phyloP scores from a whole-genome alignment of 108 stramenopile species.

The Schizochytrium sp. region DNA sequence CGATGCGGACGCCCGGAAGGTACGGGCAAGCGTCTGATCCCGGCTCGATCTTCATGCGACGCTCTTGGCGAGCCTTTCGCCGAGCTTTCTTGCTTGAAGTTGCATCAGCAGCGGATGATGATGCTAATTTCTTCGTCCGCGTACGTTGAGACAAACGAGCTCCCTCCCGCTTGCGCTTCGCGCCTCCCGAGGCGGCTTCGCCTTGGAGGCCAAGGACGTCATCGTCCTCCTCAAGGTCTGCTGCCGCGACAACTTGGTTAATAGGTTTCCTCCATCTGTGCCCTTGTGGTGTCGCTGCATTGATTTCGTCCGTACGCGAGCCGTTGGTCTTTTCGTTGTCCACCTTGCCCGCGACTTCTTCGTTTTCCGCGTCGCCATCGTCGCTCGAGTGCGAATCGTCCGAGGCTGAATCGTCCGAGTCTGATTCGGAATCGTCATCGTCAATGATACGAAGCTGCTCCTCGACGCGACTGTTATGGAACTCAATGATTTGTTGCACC shows the following conservation, averaged over 20 bases:
- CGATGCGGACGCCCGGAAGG: background rate
- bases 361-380: background rate
- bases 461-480: background rate
- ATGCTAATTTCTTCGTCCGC: too few species aligned
- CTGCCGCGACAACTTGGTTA: too few species aligned
- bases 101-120: too few species aligned
- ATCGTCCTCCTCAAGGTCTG: too few species aligned
- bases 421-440: background rate
- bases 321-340: background rate
- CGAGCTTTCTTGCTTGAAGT: background rate
- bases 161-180: too few species aligned
- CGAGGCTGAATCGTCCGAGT: background rate
- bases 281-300: too few species aligned
- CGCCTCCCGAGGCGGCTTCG: too few species aligned
- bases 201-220: too few species aligned
- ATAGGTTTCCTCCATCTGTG: too few species aligned
- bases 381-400: background rate
- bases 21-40: background rate
- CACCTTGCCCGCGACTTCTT: background rate
- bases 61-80: background rate
- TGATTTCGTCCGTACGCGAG: background rate
- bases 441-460: background rate
- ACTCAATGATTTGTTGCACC: background rate
- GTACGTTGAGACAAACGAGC: too few species aligned
- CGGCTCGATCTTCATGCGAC: background rate